Evolutionary conservation across 2,329 filamentous ascomycete species (phyloP), one percentile per base, ranked within the genome.

Genomic region (Calonectria hongkongensis): DNA sequence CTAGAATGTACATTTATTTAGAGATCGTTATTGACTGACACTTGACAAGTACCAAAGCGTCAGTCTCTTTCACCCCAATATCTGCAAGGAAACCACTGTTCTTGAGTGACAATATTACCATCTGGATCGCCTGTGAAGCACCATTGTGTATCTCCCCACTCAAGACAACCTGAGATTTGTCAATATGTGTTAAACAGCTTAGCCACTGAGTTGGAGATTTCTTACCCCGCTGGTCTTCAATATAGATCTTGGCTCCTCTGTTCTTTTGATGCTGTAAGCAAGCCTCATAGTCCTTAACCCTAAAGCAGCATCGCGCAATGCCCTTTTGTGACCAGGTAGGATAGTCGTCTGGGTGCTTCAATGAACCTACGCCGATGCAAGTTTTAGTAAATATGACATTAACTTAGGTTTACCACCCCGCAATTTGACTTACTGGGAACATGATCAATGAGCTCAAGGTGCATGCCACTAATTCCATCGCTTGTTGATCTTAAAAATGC

Each of bases 181-280:
- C 8, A 36, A 56, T 56, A 13, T 21, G 2, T 5, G 10, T 16
- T 9, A 39, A 12, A 7, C 2, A 4, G 4, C 5, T 9, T 15
- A 13, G n/a, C 4, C 3, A 36, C 21, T 21, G 21, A 3, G 13
- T 13, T 21, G 30, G 5, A 2, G 5, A 7, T 1, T 0, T 13
- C n/a, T 39, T 56, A 56, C 51, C 51, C 25, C 30, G n/a, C 25
- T 56, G 51, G 13, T 39, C 30, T 25, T 56, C 51, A 36, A 56
- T 39, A 3, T 56, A 36, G 3, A 56, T 56, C 10, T 39, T 56
- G n/a, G 51, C 28, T 8, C 51, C 51, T 25, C 51, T 10, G 6
- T 56, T n/a, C 30, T 56, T 56, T 56, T 56, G 30, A 18, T 56
- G 51, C 25, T 56, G 51, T 30, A 56, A 56, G n/a, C 51, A 56